phyloP scores from a whole-genome alignment of 192 early-diverging fungal genomes.

The Anaeromyces robustus region DNA sequence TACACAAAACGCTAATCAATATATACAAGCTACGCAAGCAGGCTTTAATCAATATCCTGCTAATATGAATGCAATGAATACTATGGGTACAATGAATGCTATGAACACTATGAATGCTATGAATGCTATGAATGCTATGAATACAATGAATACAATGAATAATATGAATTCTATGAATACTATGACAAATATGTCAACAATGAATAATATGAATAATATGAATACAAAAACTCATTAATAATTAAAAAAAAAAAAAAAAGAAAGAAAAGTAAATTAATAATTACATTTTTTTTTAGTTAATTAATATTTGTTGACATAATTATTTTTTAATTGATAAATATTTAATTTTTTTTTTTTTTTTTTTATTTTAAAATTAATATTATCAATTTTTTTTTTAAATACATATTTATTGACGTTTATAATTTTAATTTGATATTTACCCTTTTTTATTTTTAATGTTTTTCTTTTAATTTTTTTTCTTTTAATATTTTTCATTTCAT shows the following conservation, averaged over 20 bases:
- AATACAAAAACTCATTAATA: background rate
- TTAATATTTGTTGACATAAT: conserved; percentile 38
- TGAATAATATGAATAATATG: background rate
- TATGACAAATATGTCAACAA: background rate
- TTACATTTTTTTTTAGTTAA: conserved; percentile 43
- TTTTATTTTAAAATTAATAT: background rate
- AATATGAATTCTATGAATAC: background rate
- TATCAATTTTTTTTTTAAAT: conserved; percentile 1
- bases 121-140: background rate
- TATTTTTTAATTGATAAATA: conserved; percentile 10
- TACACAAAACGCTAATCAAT: background rate
- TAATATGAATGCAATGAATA: background rate
- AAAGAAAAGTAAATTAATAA: no score
- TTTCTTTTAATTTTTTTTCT: no score
- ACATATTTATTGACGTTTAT: no score
- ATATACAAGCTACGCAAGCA: background rate
- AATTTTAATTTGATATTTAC: no score
- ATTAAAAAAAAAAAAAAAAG: no score
- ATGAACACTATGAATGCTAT: background rate
- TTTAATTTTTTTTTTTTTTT: background rate
- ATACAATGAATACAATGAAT: background rate
- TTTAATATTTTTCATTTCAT: no score
- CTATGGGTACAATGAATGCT: background rate
- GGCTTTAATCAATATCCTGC: background rate
- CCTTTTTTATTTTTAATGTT: no score